These are phyloP conservation scores for Eucalyptus regnans DNA, from an alignment of 345 rosid species.

Conservation along the genomic window DNA sequence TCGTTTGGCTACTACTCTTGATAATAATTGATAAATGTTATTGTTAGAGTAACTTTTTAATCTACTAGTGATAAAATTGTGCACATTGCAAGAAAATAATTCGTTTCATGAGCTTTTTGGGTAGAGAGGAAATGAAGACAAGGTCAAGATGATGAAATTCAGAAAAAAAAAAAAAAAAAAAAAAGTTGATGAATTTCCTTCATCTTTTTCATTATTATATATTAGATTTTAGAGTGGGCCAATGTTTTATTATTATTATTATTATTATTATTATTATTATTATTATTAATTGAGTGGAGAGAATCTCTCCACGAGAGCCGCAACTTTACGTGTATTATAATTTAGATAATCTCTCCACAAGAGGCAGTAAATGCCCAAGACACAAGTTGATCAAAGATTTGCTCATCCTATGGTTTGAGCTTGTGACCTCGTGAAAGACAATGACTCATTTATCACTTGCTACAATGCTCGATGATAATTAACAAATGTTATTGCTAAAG, in stretches of 20 bases:
- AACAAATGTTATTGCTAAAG: not conserved
- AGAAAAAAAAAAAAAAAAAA: no score
- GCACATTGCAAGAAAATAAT: no score
- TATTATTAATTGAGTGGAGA: not conserved
- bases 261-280: no score
- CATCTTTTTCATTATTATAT: not conserved
- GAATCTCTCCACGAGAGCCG: not conserved
- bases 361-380: not conserved
- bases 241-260: not conserved
- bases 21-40: no score
- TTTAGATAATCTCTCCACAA: not conserved
- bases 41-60: no score
- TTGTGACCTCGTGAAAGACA: not conserved
- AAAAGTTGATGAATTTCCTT: not conserved
- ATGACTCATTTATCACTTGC: not conserved
- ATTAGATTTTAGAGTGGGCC: not conserved
- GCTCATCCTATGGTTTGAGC: not conserved
- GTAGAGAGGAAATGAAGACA: not conserved
- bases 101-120: not conserved
- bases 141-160: no score
- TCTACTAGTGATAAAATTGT: no score
- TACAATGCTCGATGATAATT: not conserved
- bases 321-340: not conserved
- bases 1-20: not conserved
- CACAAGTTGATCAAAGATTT: not conserved